Evolutionary conservation across 208 protist species (phyloP), one percentile per base, ranked within the genome.

Genomic region (Wallacemonas sp.): DNA sequence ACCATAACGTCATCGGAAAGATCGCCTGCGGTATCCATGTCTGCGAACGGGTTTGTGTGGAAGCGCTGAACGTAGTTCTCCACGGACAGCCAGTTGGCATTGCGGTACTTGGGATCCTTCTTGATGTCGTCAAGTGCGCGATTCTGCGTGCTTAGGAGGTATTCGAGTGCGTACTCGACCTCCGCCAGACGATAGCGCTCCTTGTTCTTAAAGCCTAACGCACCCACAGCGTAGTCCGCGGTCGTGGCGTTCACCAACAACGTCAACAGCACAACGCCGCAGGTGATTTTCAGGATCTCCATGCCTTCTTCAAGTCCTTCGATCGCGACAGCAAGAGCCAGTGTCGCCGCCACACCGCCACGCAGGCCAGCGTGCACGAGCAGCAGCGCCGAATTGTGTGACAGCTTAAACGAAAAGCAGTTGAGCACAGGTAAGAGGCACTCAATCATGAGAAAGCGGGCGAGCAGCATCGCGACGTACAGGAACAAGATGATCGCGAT

Each of bases 211-310:
- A 91, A 83, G 36, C 83, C 83, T 2, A 90, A 64, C 19, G 63
- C 26, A 44, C 60, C 32, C 42, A 93, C 76, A 10, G 87, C 71
- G 17, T 55, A 61, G 33, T 63, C 63, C n/a, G 87, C 71, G 10
- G 87, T 90, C 50, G 87, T 72, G 13, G 83, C 87, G 68, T 93
- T 93, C 22, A 93, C 69, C 30, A 90, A 59, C 32, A 93, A 64
- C 24, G 83, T 89, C 42, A 89, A 66, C 36, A 90, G 66, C 30
- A 93, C 87, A 12, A 90, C 76, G n/a, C 87, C 87, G n/a, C 72
- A 81, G 1, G 87, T 91, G 38, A 93, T 46, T 54, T 90, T 87
- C 21, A 93, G 55, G 22, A 93, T 81, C 26, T 60, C 44, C 10
- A 82, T 76, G 34, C 83, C 87, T 37, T 80, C 74, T 12, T 71